These are phyloP conservation scores for Royoungia palumana DNA, from an alignment of 768 basidiomycete species.

Conservation along the genomic window DNA sequence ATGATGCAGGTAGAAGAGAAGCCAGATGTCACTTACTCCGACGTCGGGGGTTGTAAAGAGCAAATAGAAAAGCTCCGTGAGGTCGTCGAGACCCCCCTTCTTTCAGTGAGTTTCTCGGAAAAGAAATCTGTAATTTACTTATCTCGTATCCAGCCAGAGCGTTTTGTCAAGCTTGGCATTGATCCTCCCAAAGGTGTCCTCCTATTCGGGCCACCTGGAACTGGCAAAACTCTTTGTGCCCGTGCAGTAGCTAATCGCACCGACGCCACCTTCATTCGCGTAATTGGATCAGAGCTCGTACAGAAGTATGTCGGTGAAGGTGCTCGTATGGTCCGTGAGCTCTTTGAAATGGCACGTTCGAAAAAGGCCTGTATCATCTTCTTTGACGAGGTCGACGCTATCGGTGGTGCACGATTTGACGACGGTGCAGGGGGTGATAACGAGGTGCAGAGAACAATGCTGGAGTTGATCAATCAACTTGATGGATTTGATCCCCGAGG, in stretches of 20 bases:
- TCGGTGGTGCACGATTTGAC: constrained; percentile 96
- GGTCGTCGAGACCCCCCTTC: constrained; percentile 94
- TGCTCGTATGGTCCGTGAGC: constrained; percentile 95
- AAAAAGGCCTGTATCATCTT: constrained; percentile 99
- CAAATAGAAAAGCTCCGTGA: constrained; percentile 99
- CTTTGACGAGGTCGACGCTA: constrained; percentile 98
- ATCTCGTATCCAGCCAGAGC: constrained; percentile 76
- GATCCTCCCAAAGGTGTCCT: constrained; percentile 98
- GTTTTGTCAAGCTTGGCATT: constrained; percentile 96
- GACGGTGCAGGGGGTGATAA: constrained; percentile 99
- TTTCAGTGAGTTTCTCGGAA: constrained; percentile 63
- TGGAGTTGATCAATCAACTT: constrained; percentile 97
- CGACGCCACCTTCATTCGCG: constrained; percentile 98
- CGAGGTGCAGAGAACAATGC: constrained; percentile 98
- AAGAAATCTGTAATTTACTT: constrained; percentile 4
- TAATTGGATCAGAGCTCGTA: constrained; percentile 98
- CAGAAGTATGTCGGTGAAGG: constrained; percentile 99
- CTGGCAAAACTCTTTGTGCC: constrained; percentile 98
- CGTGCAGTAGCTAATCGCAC: constrained; percentile 98
- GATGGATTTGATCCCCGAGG: constrained; percentile 98
- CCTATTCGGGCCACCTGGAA: constrained; percentile 92
- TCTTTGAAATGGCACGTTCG: constrained; percentile 98
- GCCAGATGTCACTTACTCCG: constrained; percentile 96
- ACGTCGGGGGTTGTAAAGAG: constrained; percentile 98
- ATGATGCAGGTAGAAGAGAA: constrained; percentile 99